Evolutionary conservation across 2,329 filamentous ascomycete genomes (phyloP).

Genomic region (Cladophialophora carrionii): DNA sequence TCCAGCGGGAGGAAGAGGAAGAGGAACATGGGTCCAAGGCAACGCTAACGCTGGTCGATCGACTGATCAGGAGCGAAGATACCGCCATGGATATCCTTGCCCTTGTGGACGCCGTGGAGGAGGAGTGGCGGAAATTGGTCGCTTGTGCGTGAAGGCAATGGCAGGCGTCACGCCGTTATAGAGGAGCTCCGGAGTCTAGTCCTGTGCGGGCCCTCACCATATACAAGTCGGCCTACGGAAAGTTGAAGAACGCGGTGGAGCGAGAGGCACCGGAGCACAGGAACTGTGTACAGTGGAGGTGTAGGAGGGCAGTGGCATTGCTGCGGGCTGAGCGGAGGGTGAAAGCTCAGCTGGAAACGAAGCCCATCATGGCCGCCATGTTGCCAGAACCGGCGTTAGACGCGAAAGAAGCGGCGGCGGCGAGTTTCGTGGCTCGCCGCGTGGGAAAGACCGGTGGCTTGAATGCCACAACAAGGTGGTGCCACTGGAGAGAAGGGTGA

Average conservation of each 20-base stretch:
- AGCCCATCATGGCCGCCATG: background rate
- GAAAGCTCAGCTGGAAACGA: conserved; percentile 6
- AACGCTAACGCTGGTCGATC: background rate
- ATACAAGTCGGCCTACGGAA: background rate
- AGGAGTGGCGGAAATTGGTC: background rate
- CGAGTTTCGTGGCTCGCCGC: background rate
- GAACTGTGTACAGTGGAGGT: background rate
- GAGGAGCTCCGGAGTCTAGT: background rate
- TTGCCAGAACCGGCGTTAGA: background rate
- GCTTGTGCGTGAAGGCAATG: background rate
- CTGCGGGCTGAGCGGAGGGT: conserved; percentile 1
- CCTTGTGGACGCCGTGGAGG: conserved; percentile 6
- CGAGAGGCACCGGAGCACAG: background rate
- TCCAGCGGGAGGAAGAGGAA: background rate
- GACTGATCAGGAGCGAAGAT: background rate
- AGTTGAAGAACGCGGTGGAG: background rate
- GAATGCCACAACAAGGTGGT: background rate
- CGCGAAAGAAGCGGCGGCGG: background rate
- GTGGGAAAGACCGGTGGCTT: background rate
- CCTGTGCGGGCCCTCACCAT: background rate
- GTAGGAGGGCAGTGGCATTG: background rate
- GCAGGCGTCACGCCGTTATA: background rate
- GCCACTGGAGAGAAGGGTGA: background rate
- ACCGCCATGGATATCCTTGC: conserved; percentile 1
- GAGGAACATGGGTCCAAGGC: background rate